phyloP scores from a whole-genome alignment of 2,329 filamentous ascomycete genomes.

The Ophiobolus disseminans region DNA sequence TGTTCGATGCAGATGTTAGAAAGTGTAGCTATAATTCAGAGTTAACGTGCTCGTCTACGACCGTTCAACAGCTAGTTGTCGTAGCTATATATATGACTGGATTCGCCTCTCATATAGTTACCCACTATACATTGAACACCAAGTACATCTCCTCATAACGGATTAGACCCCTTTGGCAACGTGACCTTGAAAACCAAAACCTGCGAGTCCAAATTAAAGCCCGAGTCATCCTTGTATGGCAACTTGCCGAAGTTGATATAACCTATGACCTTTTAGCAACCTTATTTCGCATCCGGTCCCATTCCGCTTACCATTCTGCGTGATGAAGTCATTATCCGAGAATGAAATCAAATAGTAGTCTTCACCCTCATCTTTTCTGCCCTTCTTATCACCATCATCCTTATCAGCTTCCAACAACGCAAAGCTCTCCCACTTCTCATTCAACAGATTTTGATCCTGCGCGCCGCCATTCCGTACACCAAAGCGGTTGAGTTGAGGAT shows the following conservation, averaged over 20 bases:
- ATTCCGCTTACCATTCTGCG: slow-evolving; percentile 71
- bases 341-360: slow-evolving; percentile 73
- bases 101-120: too few relatives aligned
- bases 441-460: slow-evolving; percentile 66
- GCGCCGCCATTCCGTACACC: slow-evolving; percentile 72
- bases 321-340: slow-evolving; percentile 79
- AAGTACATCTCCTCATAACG: too few relatives aligned
- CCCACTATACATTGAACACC: too few relatives aligned
- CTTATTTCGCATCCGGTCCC: slow-evolving; percentile 13
- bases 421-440: slow-evolving; percentile 80
- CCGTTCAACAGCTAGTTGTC: too few relatives aligned
- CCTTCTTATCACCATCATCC: slow-evolving; percentile 49
- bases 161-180: slow-evolving; percentile 50
- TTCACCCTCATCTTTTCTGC: slow-evolving; percentile 55
- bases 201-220: slow-evolving; percentile 67
- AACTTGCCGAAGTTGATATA: slow-evolving; percentile 65
- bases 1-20: too few relatives aligned
- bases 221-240: slow-evolving; percentile 63
- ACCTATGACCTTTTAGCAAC: slow-evolving; percentile 44
- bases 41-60: too few relatives aligned
- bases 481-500: slow-evolving; percentile 69
- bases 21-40: too few relatives aligned
- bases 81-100: too few relatives aligned
- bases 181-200: slow-evolving; percentile 68
- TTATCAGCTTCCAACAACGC: slow-evolving; percentile 63